Base-by-base conservation (phyloP, 371 early-diverging fungal species). In the Mortierella sp. region DNA sequence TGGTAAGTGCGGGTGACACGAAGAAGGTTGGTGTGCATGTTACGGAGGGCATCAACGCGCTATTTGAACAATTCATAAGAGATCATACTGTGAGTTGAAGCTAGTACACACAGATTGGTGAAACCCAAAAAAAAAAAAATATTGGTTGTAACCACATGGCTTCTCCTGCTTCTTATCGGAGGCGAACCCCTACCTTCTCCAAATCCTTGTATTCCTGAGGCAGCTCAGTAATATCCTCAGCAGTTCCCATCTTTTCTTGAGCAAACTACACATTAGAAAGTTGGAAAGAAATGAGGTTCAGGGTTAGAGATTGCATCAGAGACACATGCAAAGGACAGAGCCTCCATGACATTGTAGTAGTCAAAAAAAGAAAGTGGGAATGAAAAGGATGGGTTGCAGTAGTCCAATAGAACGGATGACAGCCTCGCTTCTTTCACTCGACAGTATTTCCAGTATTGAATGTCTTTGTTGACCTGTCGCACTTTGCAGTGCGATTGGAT, bases 191-290 rank as follows among this genome's bases (percentile, higher is more conserved):
- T 87, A 92, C 93, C 88, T 88, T 87, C 74, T 94, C 95, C 66
- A 97, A 87, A 68, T 93, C 92, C 68, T 92, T 88, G 84, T 98
- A 98, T 73, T 97, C 97, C 66, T 87, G 88, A 57, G 98, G 98
- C 16, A 97, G 91, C 67, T 95, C 95, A 39, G 98, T 98, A 39
- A 96, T 87, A 58, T 95, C 95, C 45, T 88, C 89, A 6, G 91
- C 92, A 64, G 88, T 93, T 47, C 96, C 96, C 66, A 96, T 88
- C 73, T 90, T 92, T 81, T 98, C 98, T 81, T 92, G 91, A n/a
- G 97, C 94, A 85, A 93, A 92, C 94, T 97, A 83, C 9, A 47
- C 5, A 35, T 28, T n/a, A 11, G 14, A 40, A 55, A n/a, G 37
- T 28, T 32, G 11, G 22, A 52, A 43, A n/a, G 37, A 35, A 61